A percentile compares a stretch with the other conserved stretches of the same genome.
phyloP scores from a whole-genome alignment of 768 basidiomycete species.

The Hydnomerulius pinastri region DNA sequence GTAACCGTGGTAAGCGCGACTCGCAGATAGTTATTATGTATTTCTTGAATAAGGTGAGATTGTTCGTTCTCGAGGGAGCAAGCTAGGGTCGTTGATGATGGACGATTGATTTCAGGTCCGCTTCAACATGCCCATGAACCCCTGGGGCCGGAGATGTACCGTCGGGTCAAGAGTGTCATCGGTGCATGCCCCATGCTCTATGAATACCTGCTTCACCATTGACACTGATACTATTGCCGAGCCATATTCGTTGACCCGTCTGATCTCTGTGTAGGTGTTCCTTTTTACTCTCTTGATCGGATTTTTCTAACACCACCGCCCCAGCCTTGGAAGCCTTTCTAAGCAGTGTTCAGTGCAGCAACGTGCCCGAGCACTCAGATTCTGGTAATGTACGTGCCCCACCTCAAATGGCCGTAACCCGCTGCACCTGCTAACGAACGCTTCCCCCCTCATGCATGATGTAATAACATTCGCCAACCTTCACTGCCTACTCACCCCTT shows the following conservation, averaged over 20 bases:
- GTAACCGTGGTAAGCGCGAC: slow-evolving; percentile 98
- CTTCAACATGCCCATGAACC: slow-evolving; percentile 95
- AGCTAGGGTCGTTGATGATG: not conserved
- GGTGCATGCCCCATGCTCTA: slow-evolving; percentile 99
- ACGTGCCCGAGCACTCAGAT: too few relatives aligned
- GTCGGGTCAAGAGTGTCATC: slow-evolving; percentile 99
- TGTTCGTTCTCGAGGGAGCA: not conserved
- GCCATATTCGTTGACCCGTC: slow-evolving; percentile 81
- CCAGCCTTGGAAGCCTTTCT: too few relatives aligned
- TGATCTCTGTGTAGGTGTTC: slow-evolving; percentile 85
- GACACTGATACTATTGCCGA: slow-evolving; percentile 96
- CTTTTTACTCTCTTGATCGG: not conserved
- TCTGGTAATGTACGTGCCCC: too few relatives aligned
- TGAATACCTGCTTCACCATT: slow-evolving; percentile 90
- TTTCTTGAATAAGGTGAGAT: slow-evolving; percentile 93
- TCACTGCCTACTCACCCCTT: too few relatives aligned
- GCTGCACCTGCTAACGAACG: too few relatives aligned
- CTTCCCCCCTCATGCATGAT: too few relatives aligned
- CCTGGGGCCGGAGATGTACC: slow-evolving; percentile 98
- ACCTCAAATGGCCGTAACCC: too few relatives aligned
- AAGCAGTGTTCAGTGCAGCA: too few relatives aligned
- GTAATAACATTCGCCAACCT: too few relatives aligned
- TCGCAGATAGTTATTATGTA: slow-evolving; percentile 96
- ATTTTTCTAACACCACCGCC: too few relatives aligned
- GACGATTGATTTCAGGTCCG: slow-evolving; percentile 68